These are phyloP conservation scores for Taphrina betulina DNA, from an alignment of 1,139 yeast species.

Conservation along the genomic window DNA sequence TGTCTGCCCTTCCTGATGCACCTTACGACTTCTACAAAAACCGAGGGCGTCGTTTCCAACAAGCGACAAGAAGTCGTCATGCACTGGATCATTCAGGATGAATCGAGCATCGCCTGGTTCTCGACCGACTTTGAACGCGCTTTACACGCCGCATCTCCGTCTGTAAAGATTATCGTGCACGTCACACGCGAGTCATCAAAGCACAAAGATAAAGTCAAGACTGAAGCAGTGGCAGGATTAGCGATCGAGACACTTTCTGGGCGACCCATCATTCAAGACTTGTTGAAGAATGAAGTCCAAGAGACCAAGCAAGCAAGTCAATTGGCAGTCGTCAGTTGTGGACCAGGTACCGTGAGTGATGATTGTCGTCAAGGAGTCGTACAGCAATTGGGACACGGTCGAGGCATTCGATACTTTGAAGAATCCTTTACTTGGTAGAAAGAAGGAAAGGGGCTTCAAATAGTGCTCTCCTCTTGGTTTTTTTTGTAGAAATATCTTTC, in stretches of 20 bases:
- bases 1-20: constrained; percentile 43
- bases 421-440: constrained; percentile 8
- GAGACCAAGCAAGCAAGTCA: neutral
- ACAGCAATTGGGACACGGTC: neutral
- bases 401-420: constrained; percentile 1
- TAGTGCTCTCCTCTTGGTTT: no score
- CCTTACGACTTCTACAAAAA: neutral
- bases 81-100: constrained; percentile 33
- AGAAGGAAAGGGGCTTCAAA: no score
- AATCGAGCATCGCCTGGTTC: neutral
- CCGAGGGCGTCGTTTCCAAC: constrained; percentile 1
- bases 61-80: constrained; percentile 1
- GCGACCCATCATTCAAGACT: neutral
- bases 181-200: neutral
- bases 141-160: neutral
- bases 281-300: neutral
- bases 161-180: constrained; percentile 4
- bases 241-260: neutral
- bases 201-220: no score
- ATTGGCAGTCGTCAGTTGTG: neutral
- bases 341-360: neutral
- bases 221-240: neutral
- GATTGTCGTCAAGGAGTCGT: neutral
- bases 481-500: no score
- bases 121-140: constrained; percentile 1